Evolutionary conservation across 768 basidiomycete genomes (phyloP).

Genomic region (Suillus plorans): DNA sequence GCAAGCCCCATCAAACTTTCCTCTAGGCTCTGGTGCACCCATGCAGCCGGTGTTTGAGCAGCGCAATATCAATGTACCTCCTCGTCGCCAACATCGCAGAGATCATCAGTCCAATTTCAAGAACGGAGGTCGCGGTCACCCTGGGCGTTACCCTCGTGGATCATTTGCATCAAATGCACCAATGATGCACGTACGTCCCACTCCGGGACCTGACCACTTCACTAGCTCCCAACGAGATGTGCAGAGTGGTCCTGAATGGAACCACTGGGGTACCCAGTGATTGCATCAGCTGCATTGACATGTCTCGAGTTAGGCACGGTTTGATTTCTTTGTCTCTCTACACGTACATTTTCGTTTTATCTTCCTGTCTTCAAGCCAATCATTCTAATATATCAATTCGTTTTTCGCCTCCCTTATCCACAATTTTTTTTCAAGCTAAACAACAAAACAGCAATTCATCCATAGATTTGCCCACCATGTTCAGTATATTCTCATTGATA

Average conservation of each 20-base stretch:
- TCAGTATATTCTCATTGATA: background rate
- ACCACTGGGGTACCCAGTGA: background rate
- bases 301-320: background rate
- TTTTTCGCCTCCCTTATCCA: conserved; percentile 11
- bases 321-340: conserved; percentile 2
- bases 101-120: conserved; percentile 27
- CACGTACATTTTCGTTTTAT: conserved; percentile 13
- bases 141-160: conserved; percentile 20
- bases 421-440: conserved; percentile 9
- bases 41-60: conserved; percentile 21
- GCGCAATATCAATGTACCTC: conserved; percentile 22
- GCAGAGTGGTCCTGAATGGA: conserved; percentile 1
- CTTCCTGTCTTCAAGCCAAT: conserved; percentile 13
- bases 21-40: conserved; percentile 15
- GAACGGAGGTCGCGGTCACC: conserved; percentile 19
- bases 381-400: conserved; percentile 7
- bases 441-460: background rate
- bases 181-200: background rate
- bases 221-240: background rate
- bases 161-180: conserved; percentile 7
- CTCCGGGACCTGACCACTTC: background rate
- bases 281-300: background rate
- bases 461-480: background rate
- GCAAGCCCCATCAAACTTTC: conserved; percentile 15
- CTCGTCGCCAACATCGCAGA: conserved; percentile 33